Conservation (phyloP, 2,329 filamentous ascomycete species). For the Plenodomus biglobosus region DNA sequence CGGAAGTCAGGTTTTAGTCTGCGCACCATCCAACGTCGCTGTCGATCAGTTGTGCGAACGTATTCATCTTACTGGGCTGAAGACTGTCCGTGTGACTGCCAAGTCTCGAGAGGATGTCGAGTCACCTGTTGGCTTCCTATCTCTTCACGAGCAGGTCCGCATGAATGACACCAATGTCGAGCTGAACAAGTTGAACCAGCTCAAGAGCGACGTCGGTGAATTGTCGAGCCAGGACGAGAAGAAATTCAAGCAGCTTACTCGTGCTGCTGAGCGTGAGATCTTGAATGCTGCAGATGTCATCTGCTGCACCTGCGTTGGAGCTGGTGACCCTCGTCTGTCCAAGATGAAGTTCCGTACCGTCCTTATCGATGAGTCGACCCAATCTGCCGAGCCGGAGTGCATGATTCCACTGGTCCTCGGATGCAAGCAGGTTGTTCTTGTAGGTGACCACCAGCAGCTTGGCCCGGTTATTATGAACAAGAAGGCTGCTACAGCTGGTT, state of each 20-base stretch:
- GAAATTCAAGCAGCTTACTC: constrained; percentile 94
- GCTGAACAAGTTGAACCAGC: constrained; percentile 84
- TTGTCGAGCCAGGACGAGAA: constrained; percentile 96
- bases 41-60: constrained; percentile 98
- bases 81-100: constrained; percentile 96
- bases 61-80: constrained; percentile 89
- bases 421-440: constrained; percentile 98
- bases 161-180: constrained; percentile 97
- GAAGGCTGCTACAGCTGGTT: constrained; percentile 94
- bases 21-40: constrained; percentile 95
- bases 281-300: constrained; percentile 95
- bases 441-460: constrained; percentile 96
- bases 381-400: constrained; percentile 96
- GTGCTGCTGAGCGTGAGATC: constrained; percentile 92
- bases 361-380: constrained; percentile 95
- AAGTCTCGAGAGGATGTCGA: constrained; percentile 99
- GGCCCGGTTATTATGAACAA: constrained; percentile 99
- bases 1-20: constrained; percentile 91
- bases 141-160: constrained; percentile 93
- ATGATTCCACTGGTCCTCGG: constrained; percentile 97
- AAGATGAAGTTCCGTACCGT: constrained; percentile 99
- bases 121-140: constrained; percentile 94
- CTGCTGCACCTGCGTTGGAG: constrained; percentile 97
- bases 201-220: constrained; percentile 90
- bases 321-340: constrained; percentile 88